Evolutionary conservation across 169 alveolate genomes (phyloP), one percentile per base, ranked within the genome.

Genomic region (Eimeria praecox): DNA sequence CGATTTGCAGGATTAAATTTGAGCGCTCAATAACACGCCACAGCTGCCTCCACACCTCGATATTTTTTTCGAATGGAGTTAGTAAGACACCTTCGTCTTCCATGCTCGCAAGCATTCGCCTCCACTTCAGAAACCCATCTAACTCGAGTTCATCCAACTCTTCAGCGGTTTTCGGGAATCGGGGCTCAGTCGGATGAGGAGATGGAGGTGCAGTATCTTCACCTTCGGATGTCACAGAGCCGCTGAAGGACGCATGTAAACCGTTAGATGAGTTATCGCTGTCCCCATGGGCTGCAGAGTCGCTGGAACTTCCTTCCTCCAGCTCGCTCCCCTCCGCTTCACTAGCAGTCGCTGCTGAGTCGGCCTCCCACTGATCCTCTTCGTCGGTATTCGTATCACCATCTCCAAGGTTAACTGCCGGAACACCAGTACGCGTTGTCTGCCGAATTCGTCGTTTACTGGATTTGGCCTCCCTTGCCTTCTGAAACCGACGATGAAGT

Each of bases 11-110:
- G 54, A 99, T 95, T 30, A 99, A 96, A 92, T 99, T 99, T 75
- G 99, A 97, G 94, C 98, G 98, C 80, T 99, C 99, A 20, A 99
- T 98, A 12, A 99, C 99, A 89, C 99, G 98, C 99, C 99, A 99
- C 90, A 99, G 97, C 97, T 99, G 99, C 97, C 99, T 97, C 99
- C 99, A 99, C 49, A 99, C 99, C 86, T 99, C 99, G 16, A 99
- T 90, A 96, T 99, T 99, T 97, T 99, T 99, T 96, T 99, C 99
- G 96, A 98, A 99, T 27, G 99, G 99, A 4, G 99, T 99, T 85
- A 99, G 66, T 35, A 89, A 78, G 30, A 59, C 27, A 9, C 95
- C 95, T 35, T 44, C 46, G 14, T 78, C 97, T 71, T 96, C 97
- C 73, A 92, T 30, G 14, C 27, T 5, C 44, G 97, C 97, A 12